Percentiles rank a stretch among this genome's conserved stretches.
Evolutionary conservation across 768 basidiomycete genomes (phyloP).

Genomic region (Russula brevipes): DNA sequence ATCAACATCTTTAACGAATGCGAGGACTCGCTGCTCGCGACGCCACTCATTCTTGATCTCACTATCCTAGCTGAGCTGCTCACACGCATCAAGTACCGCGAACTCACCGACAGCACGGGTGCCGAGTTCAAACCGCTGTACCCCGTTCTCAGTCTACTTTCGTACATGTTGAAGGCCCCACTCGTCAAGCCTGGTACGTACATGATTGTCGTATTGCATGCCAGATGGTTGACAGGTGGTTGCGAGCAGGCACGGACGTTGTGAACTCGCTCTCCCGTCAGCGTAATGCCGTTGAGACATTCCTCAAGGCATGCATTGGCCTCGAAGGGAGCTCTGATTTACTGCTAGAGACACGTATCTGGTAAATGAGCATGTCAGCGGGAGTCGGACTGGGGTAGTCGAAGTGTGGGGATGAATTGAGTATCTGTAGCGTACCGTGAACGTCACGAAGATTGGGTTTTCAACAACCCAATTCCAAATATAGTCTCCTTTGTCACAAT

Average conservation of each 20-base stretch:
- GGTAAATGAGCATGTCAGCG: slow-evolving; percentile 46
- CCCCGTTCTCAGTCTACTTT: slow-evolving; percentile 85
- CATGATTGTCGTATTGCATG: neutral
- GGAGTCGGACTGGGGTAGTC: neutral
- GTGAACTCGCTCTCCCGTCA: slow-evolving; percentile 95
- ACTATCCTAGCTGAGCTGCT: slow-evolving; percentile 90
- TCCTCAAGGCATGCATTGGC: slow-evolving; percentile 92
- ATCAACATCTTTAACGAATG: slow-evolving; percentile 99
- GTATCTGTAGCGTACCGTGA: neutral
- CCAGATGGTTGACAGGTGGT: slow-evolving; percentile 1
- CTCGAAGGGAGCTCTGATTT: slow-evolving; percentile 80
- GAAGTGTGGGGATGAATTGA: neutral
- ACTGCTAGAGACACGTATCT: slow-evolving; percentile 80
- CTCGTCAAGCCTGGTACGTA: slow-evolving; percentile 80
- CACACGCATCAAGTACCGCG: slow-evolving; percentile 87
- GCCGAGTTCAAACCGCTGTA: slow-evolving; percentile 79
- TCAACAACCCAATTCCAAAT: slow-evolving; percentile 12
- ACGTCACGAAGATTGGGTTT: slow-evolving; percentile 12
- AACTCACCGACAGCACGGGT: slow-evolving; percentile 38
- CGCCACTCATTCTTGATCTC: slow-evolving; percentile 92
- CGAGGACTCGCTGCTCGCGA: slow-evolving; percentile 95
- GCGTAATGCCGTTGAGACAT: slow-evolving; percentile 87
- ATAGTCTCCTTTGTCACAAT: neutral
- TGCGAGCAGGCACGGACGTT: slow-evolving; percentile 64
- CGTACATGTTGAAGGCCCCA: slow-evolving; percentile 98